A percentile compares a stretch with the other conserved stretches of the same genome.
phyloP scores from a whole-genome alignment of 1,284 basidiomycete genomes.

The Cryptococcus sp. region DNA sequence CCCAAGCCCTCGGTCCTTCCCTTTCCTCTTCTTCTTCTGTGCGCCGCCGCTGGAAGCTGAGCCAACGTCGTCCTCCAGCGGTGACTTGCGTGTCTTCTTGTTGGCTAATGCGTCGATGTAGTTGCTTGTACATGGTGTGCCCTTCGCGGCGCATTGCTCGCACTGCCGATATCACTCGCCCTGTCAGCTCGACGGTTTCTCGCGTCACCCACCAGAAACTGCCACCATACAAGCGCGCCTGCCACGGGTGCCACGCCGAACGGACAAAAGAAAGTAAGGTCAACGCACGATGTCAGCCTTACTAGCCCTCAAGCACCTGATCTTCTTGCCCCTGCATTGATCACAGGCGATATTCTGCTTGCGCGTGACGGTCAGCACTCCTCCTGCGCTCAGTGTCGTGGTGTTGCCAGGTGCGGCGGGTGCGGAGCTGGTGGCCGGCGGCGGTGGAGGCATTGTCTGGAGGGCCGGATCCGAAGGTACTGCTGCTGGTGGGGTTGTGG shows the following conservation, averaged over 20 bases:
- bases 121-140: constrained; percentile 35
- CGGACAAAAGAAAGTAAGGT: not conserved
- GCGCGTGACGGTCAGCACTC: constrained; percentile 3
- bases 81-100: constrained; percentile 23
- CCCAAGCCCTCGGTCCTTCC: not conserved
- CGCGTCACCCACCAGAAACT: not conserved
- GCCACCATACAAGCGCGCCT: not conserved
- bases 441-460: not conserved
- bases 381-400: no score
- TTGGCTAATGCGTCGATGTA: constrained; percentile 40
- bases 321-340: constrained; percentile 58
- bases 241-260: not conserved
- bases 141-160: constrained; percentile 34
- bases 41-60: not conserved
- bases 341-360: constrained; percentile 90
- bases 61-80: not conserved
- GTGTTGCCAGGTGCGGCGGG: not conserved
- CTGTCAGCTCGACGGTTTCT: not conserved
- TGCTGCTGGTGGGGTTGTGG: no score
- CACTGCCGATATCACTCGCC: constrained; percentile 23
- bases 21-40: constrained; percentile 2
- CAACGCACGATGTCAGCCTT: constrained; percentile 21
- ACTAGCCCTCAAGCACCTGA: constrained; percentile 29
- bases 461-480: not conserved
- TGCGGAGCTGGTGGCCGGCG: not conserved